Percentiles rank a stretch among this genome's conserved stretches.
phyloP scores from a whole-genome alignment of 1,284 basidiomycete genomes.

The Leccinum solheimii region DNA sequence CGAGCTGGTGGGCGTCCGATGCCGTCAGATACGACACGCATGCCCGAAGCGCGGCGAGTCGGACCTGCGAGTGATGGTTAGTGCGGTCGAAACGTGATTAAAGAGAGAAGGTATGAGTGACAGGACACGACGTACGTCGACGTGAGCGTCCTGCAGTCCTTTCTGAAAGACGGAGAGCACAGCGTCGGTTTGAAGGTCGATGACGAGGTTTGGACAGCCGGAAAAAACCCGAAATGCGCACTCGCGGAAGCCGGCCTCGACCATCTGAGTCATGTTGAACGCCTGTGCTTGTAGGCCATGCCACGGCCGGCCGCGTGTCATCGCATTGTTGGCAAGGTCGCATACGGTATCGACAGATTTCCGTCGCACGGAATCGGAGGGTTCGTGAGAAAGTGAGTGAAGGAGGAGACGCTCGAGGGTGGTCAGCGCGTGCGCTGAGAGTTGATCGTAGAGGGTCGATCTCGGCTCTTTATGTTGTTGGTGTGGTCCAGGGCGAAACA shows the following conservation, averaged over 20 bases:
- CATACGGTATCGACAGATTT: slow-evolving; percentile 73
- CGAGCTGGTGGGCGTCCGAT: slow-evolving; percentile 55
- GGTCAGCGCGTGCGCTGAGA: slow-evolving; percentile 61
- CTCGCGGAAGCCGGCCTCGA: slow-evolving; percentile 43
- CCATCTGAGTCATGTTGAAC: slow-evolving; percentile 60
- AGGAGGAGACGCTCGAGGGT: slow-evolving; percentile 71
- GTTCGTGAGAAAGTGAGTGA: slow-evolving; percentile 64
- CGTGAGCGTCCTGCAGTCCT: slow-evolving; percentile 61
- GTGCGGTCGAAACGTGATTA: not conserved
- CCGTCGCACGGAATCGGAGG: slow-evolving; percentile 53
- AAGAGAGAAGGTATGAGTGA: not conserved
- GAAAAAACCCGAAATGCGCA: slow-evolving; percentile 62
- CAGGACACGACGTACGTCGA: slow-evolving; percentile 50
- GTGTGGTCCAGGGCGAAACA: slow-evolving; percentile 56
- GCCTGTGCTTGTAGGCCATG: slow-evolving; percentile 70
- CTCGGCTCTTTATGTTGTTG: slow-evolving; percentile 38
- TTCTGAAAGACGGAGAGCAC: slow-evolving; percentile 62
- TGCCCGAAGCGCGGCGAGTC: slow-evolving; percentile 56
- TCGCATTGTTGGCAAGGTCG: slow-evolving; percentile 71
- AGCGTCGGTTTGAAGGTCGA: slow-evolving; percentile 68
- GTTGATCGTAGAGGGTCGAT: slow-evolving; percentile 68
- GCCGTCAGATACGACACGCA: slow-evolving; percentile 63
- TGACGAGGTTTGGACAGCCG: slow-evolving; percentile 67
- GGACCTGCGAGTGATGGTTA: slow-evolving; percentile 38
- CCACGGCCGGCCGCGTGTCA: slow-evolving; percentile 74